Evolutionary conservation across 345 rosid genomes (phyloP).

Genomic region (Punica granatum): DNA sequence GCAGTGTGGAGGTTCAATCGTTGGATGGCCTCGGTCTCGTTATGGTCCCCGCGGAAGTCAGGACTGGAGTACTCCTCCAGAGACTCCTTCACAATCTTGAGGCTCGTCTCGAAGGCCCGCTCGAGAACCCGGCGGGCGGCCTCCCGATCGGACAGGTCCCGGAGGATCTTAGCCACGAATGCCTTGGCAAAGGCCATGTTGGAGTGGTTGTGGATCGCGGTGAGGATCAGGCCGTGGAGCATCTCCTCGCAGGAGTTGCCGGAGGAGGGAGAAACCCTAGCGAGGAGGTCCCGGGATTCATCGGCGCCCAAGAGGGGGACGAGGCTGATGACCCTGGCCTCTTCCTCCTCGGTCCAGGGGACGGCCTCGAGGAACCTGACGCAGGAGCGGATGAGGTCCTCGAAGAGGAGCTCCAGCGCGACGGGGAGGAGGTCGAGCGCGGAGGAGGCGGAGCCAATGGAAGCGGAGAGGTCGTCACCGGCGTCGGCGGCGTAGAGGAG

Average conservation of each 20-base stretch:
- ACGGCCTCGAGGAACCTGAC: conserved; percentile 52
- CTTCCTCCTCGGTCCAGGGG: conserved; percentile 74
- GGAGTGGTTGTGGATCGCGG: conserved; percentile 41
- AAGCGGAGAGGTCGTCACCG: conserved; percentile 22
- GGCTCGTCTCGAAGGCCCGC: conserved; percentile 42
- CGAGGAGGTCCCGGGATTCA: conserved; percentile 50
- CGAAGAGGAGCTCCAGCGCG: conserved; percentile 53
- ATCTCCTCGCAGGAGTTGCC: conserved; percentile 45
- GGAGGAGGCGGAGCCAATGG: conserved; percentile 26
- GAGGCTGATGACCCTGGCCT: conserved; percentile 33
- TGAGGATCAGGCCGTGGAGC: conserved; percentile 44
- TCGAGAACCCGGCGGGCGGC: conserved; percentile 50
- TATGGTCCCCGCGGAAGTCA: conserved; percentile 53
- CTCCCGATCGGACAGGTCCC: conserved; percentile 47
- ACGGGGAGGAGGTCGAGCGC: conserved; percentile 58
- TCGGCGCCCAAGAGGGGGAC: conserved; percentile 37
- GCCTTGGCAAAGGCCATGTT: conserved; percentile 58
- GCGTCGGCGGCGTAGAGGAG: conserved; percentile 35
- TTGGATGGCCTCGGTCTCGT: conserved; percentile 72
- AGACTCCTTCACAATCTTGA: conserved; percentile 52
- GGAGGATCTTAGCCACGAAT: conserved; percentile 51
- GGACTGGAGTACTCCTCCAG: conserved; percentile 72
- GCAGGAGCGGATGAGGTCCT: conserved; percentile 43
- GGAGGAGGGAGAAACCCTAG: conserved; percentile 31
- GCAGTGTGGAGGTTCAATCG: conserved; percentile 60